Percentiles rank a stretch among this genome's conserved stretches.
These are phyloP conservation scores for Physocladia obscura DNA, from an alignment of 192 early-diverging fungal genomes.

Conservation along the genomic window DNA sequence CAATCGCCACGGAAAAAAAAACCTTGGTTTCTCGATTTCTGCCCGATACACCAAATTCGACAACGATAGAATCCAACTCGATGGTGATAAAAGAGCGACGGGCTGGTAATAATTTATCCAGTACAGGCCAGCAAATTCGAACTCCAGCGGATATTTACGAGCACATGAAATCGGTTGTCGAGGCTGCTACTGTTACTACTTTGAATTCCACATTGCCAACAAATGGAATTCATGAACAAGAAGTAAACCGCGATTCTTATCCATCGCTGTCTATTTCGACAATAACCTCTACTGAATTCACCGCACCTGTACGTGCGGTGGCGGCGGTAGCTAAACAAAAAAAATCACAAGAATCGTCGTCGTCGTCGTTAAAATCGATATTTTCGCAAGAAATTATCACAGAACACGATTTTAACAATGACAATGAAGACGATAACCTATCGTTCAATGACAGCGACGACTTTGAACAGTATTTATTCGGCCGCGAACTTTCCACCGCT, in stretches of 20 bases:
- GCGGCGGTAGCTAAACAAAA: background rate
- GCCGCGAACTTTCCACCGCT: conserved; percentile 35
- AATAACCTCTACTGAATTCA: background rate
- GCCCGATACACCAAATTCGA: no score
- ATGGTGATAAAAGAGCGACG: no score
- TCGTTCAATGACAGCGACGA: conserved; percentile 28
- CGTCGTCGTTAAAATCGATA: background rate
- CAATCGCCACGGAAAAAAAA: no score
- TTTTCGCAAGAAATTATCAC: conserved; percentile 5
- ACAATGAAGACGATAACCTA: conserved; percentile 28
- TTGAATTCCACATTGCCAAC: background rate
- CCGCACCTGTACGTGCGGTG: background rate
- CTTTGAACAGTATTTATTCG: conserved; percentile 44
- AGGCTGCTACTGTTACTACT: background rate
- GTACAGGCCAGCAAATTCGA: no score
- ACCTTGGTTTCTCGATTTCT: background rate
- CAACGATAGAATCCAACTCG: no score
- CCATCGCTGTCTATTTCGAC: background rate
- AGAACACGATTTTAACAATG: background rate
- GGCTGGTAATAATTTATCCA: no score
- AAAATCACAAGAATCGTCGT: background rate
- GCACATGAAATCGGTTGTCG: conserved; percentile 29
- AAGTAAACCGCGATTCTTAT: no score
- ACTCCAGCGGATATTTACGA: conserved; percentile 43
- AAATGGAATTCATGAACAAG: background rate